Percentiles rank a stretch among this genome's conserved stretches.
These are phyloP conservation scores for Geum urbanum DNA, from an alignment of 306 rosid genomes.

Conservation along the genomic window DNA sequence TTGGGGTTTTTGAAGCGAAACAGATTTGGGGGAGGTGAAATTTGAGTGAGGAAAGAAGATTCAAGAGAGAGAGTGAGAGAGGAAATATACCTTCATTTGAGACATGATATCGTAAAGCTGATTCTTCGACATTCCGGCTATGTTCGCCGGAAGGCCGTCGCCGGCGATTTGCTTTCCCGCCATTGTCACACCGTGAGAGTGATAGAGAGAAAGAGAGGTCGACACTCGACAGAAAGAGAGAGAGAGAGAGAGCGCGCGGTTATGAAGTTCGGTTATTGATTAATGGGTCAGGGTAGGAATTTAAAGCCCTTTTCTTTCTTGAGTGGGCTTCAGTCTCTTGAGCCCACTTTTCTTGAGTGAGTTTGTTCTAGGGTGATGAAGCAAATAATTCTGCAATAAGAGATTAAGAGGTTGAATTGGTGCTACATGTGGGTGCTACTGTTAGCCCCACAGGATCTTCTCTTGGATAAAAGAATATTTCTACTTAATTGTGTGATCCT, in stretches of 20 bases:
- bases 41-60: background rate
- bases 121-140: slow-evolving; percentile 92
- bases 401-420: too few species aligned
- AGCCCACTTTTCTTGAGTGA: background rate
- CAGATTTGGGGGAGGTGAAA: slow-evolving; percentile 1
- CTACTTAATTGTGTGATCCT: too few species aligned
- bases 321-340: background rate
- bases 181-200: slow-evolving; percentile 35
- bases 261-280: background rate
- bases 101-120: slow-evolving; percentile 94
- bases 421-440: too few species aligned
- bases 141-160: slow-evolving; percentile 57
- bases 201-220: background rate
- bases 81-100: slow-evolving; percentile 70
- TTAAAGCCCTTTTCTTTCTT: background rate
- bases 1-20: slow-evolving; percentile 5
- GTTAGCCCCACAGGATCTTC: too few species aligned
- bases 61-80: background rate
- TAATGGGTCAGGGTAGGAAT: background rate
- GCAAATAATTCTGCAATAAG: too few species aligned
- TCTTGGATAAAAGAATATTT: too few species aligned
- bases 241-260: slow-evolving; percentile 1
- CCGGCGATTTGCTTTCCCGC: slow-evolving; percentile 78
- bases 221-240: too few species aligned
- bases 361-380: too few species aligned